phyloP scores from a whole-genome alignment of 768 basidiomycete genomes.

The Leucogyrophana mollusca region DNA sequence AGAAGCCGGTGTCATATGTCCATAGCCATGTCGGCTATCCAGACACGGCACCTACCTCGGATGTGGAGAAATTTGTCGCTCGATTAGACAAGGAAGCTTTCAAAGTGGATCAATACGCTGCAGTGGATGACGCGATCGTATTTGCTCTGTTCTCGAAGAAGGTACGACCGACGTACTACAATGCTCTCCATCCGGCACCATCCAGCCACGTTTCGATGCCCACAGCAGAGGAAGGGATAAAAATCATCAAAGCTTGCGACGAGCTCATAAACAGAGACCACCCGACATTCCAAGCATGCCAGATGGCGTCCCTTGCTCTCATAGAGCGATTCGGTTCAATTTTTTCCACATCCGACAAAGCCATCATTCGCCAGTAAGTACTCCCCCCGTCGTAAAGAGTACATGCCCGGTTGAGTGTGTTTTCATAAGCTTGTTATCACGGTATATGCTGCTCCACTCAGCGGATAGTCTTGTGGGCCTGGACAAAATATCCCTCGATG shows the following conservation, averaged over 20 bases:
- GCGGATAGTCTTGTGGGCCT: constrained; percentile 7
- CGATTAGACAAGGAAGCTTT: background rate
- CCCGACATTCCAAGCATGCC: background rate
- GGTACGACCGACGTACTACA: background rate
- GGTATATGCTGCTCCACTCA: constrained; percentile 12
- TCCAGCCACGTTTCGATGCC: background rate
- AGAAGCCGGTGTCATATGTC: background rate
- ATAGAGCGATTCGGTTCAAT: background rate
- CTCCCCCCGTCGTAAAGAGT: background rate
- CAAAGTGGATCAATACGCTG: background rate
- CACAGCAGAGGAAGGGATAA: background rate
- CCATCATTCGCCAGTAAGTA: background rate
- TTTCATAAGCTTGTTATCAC: background rate
- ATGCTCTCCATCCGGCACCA: background rate
- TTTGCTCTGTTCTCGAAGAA: background rate
- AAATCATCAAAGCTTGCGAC: background rate
- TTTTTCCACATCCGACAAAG: background rate
- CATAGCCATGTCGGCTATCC: background rate
- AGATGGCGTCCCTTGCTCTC: background rate
- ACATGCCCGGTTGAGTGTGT: no score
- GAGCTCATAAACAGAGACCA: background rate
- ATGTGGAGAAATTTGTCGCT: background rate
- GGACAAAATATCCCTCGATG: constrained; percentile 12
- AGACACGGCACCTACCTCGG: background rate
- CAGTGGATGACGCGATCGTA: background rate